Evolutionary conservation across 148 eudicot genomes (phyloP).

Genomic region (Chenopodium quinoa): DNA sequence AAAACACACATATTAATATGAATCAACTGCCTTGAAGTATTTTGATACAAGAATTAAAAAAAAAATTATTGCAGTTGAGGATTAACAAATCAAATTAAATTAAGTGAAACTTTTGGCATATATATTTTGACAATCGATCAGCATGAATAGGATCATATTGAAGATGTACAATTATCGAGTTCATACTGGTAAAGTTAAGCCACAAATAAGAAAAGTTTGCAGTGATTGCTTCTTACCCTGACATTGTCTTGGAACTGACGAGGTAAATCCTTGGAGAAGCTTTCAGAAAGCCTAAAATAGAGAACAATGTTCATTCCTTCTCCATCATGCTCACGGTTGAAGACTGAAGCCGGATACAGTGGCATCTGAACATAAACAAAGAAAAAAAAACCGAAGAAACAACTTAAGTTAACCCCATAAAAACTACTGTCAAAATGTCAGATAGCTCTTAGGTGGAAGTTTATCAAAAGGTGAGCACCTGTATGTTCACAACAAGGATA

Average conservation of each 20-base stretch:
- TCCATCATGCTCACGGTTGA: conserved; percentile 78
- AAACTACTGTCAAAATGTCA: background rate
- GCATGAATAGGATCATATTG: background rate
- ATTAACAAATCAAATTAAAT: background rate
- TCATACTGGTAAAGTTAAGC: background rate
- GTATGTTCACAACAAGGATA: conserved; percentile 83
- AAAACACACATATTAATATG: background rate
- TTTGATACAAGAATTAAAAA: background rate
- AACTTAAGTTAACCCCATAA: background rate
- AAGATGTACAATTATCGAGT: background rate
- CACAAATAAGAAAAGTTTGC: background rate
- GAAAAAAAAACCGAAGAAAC: background rate
- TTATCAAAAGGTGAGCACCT: conserved; percentile 38
- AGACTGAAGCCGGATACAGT: conserved; percentile 71
- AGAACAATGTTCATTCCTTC: conserved; percentile 80
- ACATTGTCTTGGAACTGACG: conserved; percentile 75
- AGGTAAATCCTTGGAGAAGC: conserved; percentile 68
- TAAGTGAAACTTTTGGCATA: background rate
- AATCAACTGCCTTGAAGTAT: background rate
- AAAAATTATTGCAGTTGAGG: background rate
- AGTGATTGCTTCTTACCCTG: conserved; percentile 42
- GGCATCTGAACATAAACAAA: conserved; percentile 52
- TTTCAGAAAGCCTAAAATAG: conserved; percentile 80
- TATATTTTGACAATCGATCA: background rate
- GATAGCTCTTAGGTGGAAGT: background rate